Conservation (phyloP, 192 early-diverging fungal genomes). For the Entophlyctis helioformis region DNA sequence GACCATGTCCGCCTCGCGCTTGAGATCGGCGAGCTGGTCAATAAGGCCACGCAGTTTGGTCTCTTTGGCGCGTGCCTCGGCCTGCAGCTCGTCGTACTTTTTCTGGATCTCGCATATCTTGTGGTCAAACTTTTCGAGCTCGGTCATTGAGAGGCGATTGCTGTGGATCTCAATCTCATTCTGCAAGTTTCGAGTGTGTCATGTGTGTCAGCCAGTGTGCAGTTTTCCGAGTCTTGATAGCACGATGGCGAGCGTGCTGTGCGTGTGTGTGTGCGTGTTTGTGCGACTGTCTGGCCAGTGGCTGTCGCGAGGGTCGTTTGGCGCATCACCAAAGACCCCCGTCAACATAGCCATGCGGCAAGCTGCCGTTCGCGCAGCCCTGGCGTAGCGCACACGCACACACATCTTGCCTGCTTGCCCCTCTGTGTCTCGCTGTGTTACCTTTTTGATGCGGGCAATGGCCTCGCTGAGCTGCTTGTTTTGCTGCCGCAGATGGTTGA, state of each 20-base stretch:
- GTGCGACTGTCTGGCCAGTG: too few species aligned
- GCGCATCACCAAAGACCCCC: too few species aligned
- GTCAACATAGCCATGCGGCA: too few species aligned
- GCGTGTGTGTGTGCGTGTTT: too few species aligned
- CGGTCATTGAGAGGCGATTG: slow-evolving; percentile 30
- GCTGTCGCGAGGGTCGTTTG: too few species aligned
- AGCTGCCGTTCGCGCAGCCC: neutral
- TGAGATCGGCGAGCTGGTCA: slow-evolving; percentile 36
- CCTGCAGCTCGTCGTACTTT: slow-evolving; percentile 44
- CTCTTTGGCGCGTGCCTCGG: slow-evolving; percentile 37
- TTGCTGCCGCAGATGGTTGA: slow-evolving; percentile 24
- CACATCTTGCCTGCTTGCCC: too few species aligned
- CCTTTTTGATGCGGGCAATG: slow-evolving; percentile 46
- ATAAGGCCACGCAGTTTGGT: slow-evolving; percentile 21
- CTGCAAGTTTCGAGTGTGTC: too few species aligned
- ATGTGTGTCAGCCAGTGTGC: too few species aligned
- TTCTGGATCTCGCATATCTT: slow-evolving; percentile 45
- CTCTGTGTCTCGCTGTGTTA: too few species aligned
- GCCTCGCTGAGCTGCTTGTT: slow-evolving; percentile 47
- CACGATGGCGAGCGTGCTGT: too few species aligned
- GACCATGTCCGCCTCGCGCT: slow-evolving; percentile 31
- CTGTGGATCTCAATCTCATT: slow-evolving; percentile 22
- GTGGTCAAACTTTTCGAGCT: slow-evolving; percentile 48
- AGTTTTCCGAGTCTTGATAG: too few species aligned
- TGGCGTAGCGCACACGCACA: neutral